Conservation (phyloP, 176 grass and related monocot genomes). For the Ensete ventricosum region DNA sequence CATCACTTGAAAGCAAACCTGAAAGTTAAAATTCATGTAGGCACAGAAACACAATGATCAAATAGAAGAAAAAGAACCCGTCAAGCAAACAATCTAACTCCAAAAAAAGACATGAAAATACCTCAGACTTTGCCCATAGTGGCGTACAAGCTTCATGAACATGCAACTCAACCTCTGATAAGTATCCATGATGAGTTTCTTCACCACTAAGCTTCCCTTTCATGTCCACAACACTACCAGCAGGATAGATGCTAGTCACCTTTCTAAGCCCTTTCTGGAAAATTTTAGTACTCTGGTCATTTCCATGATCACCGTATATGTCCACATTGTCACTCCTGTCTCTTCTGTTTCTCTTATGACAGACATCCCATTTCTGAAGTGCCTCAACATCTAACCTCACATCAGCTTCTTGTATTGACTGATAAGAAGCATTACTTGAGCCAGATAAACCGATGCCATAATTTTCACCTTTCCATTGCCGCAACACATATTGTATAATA, state of each 20-base stretch:
- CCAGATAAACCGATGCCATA: constrained; percentile 35
- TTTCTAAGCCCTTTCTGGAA: constrained; percentile 47
- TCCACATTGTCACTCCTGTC: constrained; percentile 53
- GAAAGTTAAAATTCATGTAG: not conserved
- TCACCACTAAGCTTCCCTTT: constrained; percentile 42
- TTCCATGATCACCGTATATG: constrained; percentile 59
- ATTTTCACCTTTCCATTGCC: constrained; percentile 34
- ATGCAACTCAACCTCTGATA: constrained; percentile 83
- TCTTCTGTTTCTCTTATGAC: constrained; percentile 73
- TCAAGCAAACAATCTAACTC: not conserved
- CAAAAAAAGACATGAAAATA: constrained; percentile 27
- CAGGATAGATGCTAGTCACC: constrained; percentile 37
- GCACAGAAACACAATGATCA: not conserved
- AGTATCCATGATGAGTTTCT: constrained; percentile 60
- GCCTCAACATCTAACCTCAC: constrained; percentile 70
- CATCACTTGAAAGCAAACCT: constrained; percentile 89
- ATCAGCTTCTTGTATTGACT: constrained; percentile 42
- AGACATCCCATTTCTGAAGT: constrained; percentile 97
- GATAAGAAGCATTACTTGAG: constrained; percentile 32
- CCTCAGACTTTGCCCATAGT: constrained; percentile 78
- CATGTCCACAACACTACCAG: constrained; percentile 19
- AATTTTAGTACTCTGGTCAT: constrained; percentile 46
- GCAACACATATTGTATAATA: constrained; percentile 86
- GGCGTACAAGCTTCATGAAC: constrained; percentile 55
- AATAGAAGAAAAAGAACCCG: not conserved